Evolutionary conservation across 495 filamentous ascomycete genomes (phyloP).

Genomic region (Xylaria curta): DNA sequence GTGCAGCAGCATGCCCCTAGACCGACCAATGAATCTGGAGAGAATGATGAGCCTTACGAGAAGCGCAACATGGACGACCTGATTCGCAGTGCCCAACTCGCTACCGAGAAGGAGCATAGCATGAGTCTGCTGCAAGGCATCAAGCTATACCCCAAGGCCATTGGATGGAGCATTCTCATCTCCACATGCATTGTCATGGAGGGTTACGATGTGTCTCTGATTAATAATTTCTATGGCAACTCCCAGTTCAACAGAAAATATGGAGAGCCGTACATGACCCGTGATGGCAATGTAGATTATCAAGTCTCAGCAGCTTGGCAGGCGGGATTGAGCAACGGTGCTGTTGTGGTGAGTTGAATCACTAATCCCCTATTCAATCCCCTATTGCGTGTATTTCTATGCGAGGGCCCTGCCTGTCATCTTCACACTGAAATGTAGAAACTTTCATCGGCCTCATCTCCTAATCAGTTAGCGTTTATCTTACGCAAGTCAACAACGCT

Average conservation of each 20-base stretch:
- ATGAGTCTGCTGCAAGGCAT: slow-evolving; percentile 62
- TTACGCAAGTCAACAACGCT: slow-evolving; percentile 33
- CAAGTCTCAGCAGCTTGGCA: slow-evolving; percentile 78
- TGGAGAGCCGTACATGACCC: slow-evolving; percentile 54
- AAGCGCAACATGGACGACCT: slow-evolving; percentile 47
- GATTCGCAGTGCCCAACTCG: slow-evolving; percentile 52
- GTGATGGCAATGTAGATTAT: slow-evolving; percentile 61
- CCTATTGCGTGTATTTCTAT: background rate
- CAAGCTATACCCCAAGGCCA: slow-evolving; percentile 61
- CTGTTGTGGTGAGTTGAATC: slow-evolving; percentile 49
- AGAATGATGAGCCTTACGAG: slow-evolving; percentile 20
- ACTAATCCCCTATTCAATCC: background rate
- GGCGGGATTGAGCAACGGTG: slow-evolving; percentile 71
- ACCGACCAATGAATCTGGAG: slow-evolving; percentile 30
- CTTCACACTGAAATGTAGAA: background rate
- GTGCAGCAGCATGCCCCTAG: slow-evolving; percentile 19
- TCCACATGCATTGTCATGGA: slow-evolving; percentile 70
- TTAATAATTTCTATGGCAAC: slow-evolving; percentile 65
- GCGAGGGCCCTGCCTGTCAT: background rate
- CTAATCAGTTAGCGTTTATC: background rate
- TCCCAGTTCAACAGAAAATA: slow-evolving; percentile 73
- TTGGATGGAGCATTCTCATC: slow-evolving; percentile 66
- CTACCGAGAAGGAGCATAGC: slow-evolving; percentile 59
- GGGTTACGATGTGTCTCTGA: slow-evolving; percentile 65
- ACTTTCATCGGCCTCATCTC: background rate